Conservation (phyloP, 1,139 yeast species). For the Pichia sp. region DNA sequence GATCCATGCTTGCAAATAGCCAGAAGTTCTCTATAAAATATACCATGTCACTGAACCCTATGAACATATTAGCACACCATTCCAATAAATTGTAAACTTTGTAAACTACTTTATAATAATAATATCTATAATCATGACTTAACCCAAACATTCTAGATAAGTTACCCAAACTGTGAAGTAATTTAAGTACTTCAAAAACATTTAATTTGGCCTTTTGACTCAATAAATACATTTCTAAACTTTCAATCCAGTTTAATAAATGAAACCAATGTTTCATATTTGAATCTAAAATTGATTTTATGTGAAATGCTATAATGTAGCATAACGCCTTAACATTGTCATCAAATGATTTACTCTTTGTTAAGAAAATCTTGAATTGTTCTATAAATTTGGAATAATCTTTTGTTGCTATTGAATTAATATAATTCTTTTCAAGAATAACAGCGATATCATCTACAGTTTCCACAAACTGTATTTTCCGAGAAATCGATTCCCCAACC, state of each 20-base stretch:
- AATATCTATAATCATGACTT: background rate
- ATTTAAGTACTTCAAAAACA: background rate
- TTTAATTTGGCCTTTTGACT: background rate
- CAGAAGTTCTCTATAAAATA: background rate
- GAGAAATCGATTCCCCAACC: constrained; percentile 17
- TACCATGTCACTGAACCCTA: constrained; percentile 7
- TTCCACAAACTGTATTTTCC: constrained; percentile 21
- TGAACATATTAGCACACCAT: background rate
- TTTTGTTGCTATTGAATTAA: constrained; percentile 13
- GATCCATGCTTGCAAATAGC: background rate
- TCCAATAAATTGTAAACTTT: constrained; percentile 1
- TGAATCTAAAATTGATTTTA: background rate
- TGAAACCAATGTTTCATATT: constrained; percentile 21
- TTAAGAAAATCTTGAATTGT: constrained; percentile 12
- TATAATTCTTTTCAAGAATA: constrained; percentile 19
- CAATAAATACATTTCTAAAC: constrained; percentile 1
- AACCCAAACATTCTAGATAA: background rate
- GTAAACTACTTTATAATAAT: constrained; percentile 1
- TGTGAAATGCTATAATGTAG: constrained; percentile 14
- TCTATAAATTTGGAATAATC: constrained; percentile 6
- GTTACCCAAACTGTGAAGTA: background rate
- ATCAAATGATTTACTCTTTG: constrained; percentile 7
- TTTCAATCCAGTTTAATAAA: constrained; percentile 19
- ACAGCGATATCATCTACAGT: constrained; percentile 19
- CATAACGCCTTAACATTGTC: constrained; percentile 14